These are phyloP conservation scores for Wickerhamomyces sp. DNA, from an alignment of 1,139 yeast species.

Conservation along the genomic window DNA sequence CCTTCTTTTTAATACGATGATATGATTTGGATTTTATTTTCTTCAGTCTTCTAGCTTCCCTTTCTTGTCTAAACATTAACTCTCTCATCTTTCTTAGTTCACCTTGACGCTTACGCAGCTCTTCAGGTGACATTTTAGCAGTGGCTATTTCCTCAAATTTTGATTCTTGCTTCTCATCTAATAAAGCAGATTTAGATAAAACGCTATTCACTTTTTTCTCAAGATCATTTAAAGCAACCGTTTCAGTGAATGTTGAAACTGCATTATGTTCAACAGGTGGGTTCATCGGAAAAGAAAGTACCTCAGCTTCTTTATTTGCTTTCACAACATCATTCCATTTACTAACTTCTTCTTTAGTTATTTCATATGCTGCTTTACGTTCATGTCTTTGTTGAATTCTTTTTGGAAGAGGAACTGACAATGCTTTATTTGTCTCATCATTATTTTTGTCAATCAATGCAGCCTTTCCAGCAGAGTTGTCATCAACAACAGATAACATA, in stretches of 20 bases:
- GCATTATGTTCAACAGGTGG: conserved; percentile 39
- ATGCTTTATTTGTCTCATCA: conserved; percentile 32
- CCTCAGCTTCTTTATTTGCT: conserved; percentile 79
- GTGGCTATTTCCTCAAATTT: conserved; percentile 84
- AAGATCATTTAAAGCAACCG: conserved; percentile 53
- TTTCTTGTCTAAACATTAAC: conserved; percentile 92
- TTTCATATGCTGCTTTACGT: conserved; percentile 85
- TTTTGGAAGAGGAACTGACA: conserved; percentile 80
- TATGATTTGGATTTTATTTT: conserved; percentile 91
- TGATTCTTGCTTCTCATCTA: conserved; percentile 71
- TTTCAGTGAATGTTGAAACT: conserved; percentile 49
- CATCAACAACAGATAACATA: conserved; percentile 61
- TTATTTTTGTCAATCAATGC: conserved; percentile 43
- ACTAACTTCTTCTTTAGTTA: conserved; percentile 79
- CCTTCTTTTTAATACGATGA: conserved; percentile 83
- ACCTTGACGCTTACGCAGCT: conserved; percentile 68
- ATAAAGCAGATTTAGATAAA: conserved; percentile 59
- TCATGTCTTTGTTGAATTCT: conserved; percentile 84
- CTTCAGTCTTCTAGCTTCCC: conserved; percentile 83
- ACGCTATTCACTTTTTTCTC: conserved; percentile 64
- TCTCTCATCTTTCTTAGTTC: conserved; percentile 92
- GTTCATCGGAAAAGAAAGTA: conserved; percentile 58
- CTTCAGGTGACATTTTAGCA: conserved; percentile 80
- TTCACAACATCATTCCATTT: conserved; percentile 87
- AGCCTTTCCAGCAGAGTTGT: conserved; percentile 42